A percentile compares a stretch with the other conserved stretches of the same genome.
phyloP scores from a whole-genome alignment of 192 early-diverging fungal species.

The Gryganskiella cystojenkinii region DNA sequence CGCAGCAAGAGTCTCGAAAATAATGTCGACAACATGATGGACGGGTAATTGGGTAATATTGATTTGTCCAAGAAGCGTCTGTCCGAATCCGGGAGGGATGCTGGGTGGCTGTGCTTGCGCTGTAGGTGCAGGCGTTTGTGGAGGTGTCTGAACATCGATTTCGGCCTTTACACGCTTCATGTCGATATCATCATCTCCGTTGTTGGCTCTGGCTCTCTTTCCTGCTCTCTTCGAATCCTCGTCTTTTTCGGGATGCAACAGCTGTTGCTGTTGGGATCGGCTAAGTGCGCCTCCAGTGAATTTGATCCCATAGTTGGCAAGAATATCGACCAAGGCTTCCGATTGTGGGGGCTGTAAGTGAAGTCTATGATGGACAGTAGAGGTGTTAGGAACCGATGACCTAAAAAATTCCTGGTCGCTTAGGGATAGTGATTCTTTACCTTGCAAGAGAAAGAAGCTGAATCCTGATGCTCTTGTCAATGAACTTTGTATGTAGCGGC shows the following conservation, averaged over 20 bases:
- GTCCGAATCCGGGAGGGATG: conserved; percentile 45
- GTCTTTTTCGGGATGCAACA: conserved; percentile 29
- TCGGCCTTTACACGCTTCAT: conserved; percentile 37
- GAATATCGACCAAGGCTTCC: conserved; percentile 23
- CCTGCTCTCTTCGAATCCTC: conserved; percentile 30
- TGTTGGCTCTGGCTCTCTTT: conserved; percentile 27
- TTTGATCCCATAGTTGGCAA: conserved; percentile 32
- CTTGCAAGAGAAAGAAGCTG: conserved; percentile 38
- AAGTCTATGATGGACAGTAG: conserved; percentile 25
- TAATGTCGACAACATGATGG: conserved; percentile 48
- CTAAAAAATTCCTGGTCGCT: no score
- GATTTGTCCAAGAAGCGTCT: conserved; percentile 39
- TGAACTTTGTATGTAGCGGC: conserved; percentile 26
- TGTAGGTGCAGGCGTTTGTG: conserved; percentile 1
- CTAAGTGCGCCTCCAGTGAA: conserved; percentile 22
- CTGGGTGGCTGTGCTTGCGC: not conserved
- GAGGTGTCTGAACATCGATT: conserved; percentile 9
- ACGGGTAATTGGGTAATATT: conserved; percentile 43
- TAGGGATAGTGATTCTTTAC: no score
- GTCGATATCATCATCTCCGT: conserved; percentile 24
- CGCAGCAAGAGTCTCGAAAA: conserved; percentile 34
- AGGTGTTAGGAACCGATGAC: no score
- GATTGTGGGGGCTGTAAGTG: conserved; percentile 34
- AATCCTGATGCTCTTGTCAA: conserved; percentile 46
- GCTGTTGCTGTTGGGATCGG: conserved; percentile 47